Base-by-base conservation (phyloP, 805 yeast species). In the Candida ascalaphidarum region DNA sequence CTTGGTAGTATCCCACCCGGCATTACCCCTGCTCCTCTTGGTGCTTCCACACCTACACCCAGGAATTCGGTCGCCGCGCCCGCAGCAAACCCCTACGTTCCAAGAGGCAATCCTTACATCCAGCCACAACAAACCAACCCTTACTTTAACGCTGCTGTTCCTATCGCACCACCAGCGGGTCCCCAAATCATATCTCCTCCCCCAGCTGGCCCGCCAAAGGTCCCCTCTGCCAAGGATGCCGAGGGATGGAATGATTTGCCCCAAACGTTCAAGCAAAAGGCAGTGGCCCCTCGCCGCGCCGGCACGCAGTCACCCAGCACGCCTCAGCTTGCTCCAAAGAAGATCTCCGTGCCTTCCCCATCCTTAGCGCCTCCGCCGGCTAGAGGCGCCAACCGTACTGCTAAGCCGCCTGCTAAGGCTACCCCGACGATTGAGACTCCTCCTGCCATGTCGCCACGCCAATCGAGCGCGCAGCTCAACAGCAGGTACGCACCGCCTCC, bases 161-260 rank as follows among this genome's bases (percentile, higher is more conserved):
- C 55, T 3, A 48, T 44, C 17, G 40, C 45, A 9, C 35, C 51
- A 6, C 31, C 48, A 12, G n/a, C n/a, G n/a, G n/a, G n/a, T n/a
- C n/a, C n/a, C n/a, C n/a, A n/a, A n/a, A n/a, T n/a, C n/a, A 28
- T 13, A 4, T 18, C 29, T 11, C 35, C 37, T 17, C 46, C 52
- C 7, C 32, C 43, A 7, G 39, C 39, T 4, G 39, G 41, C 10
- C 44, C 53, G 22, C 34, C 52, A 4, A 35, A 41, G 35, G 25
- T 52, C 48, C 15, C 41, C 38, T 41, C 40, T 34, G 68, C 64
- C 32, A 54, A 52, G 30, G 72, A 72, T 23, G 70, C 70, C 21
- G 82, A 77, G 21, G 84, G 83, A 3, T 77, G 85, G 84, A 77
- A 77, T 41, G 83, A 77, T 44, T 55, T 78, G 35, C 84, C 85